Evolutionary conservation across 495 filamentous ascomycete species (phyloP).

Genomic region (Aspergillus sclerotiicarbonarius): DNA sequence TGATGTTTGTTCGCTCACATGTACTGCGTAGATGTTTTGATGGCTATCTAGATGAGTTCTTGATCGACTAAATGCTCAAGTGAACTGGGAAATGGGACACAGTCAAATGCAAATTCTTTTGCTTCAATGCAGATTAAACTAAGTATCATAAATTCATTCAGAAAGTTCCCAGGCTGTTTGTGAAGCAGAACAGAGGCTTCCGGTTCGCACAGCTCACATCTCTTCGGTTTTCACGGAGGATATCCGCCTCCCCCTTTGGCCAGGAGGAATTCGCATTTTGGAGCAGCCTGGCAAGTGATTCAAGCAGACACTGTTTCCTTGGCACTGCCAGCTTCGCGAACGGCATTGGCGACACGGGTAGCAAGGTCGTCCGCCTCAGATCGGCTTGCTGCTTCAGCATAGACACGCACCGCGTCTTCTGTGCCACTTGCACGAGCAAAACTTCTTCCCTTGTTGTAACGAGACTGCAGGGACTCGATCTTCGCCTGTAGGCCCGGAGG

Average conservation of each 20-base stretch:
- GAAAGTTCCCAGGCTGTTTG: conserved; percentile 4
- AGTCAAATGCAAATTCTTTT: neutral
- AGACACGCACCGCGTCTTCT: conserved; percentile 93
- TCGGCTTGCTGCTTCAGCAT: conserved; percentile 89
- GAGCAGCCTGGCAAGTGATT: neutral
- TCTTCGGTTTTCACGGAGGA: neutral
- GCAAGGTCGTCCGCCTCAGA: conserved; percentile 85
- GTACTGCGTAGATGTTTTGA: too few species aligned
- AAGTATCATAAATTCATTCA: conserved; percentile 18
- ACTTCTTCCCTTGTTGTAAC: conserved; percentile 83
- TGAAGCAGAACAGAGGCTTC: neutral
- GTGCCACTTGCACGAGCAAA: conserved; percentile 94
- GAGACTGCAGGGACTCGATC: conserved; percentile 83
- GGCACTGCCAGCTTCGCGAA: conserved; percentile 45
- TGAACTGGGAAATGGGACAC: neutral
- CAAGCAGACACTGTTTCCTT: conserved; percentile 14
- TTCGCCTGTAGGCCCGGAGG: conserved; percentile 75
- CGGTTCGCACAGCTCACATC: neutral
- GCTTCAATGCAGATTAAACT: conserved; percentile 6
- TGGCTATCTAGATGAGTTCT: too few species aligned
- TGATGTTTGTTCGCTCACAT: conserved; percentile 1
- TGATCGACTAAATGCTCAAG: neutral
- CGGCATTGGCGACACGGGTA: conserved; percentile 72
- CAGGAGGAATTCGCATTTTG: neutral
- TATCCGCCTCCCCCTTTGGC: neutral